These are phyloP conservation scores for Exophiala spinifera DNA, from an alignment of 2,329 filamentous ascomycete species.

Conservation along the genomic window DNA sequence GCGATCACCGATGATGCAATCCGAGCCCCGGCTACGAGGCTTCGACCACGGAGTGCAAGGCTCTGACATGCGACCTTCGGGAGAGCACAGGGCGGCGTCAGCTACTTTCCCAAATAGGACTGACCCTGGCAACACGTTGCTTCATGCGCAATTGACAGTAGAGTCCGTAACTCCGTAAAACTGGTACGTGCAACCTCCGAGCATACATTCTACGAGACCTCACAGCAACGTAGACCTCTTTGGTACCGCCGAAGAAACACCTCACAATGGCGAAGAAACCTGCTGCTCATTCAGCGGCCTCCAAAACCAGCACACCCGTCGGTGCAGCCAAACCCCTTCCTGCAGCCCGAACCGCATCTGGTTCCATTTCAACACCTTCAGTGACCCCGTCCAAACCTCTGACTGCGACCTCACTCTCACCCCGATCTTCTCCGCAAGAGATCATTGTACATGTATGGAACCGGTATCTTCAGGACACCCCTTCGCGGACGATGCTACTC, in stretches of 20 bases:
- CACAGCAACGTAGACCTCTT: too few species aligned
- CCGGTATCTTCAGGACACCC: conserved; percentile 75
- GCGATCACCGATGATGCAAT: not conserved
- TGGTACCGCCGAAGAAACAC: not conserved
- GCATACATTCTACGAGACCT: too few species aligned
- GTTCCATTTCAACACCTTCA: conserved; percentile 30
- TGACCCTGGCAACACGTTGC: conserved; percentile 3
- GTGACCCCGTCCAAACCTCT: conserved; percentile 29
- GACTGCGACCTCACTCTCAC: conserved; percentile 32
- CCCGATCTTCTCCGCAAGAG: conserved; percentile 46
- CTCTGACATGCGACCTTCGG: too few species aligned
- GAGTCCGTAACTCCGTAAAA: too few species aligned
- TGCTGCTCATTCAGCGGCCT: conserved; percentile 25
- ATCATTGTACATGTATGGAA: conserved; percentile 69
- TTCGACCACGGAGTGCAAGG: too few species aligned
- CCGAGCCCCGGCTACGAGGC: not conserved
- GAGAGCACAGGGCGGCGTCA: too few species aligned
- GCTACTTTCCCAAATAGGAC: not conserved
- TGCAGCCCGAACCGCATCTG: conserved; percentile 11
- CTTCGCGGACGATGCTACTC: conserved; percentile 87
- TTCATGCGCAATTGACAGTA: not conserved
- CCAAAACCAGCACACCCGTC: conserved; percentile 28
- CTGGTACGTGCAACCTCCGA: too few species aligned
- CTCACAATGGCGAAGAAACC: conserved; percentile 20
- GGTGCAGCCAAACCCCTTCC: conserved; percentile 32